Evolutionary conservation across 2,329 filamentous ascomycete genomes (phyloP).

Genomic region (Colletotrichum costaricense): DNA sequence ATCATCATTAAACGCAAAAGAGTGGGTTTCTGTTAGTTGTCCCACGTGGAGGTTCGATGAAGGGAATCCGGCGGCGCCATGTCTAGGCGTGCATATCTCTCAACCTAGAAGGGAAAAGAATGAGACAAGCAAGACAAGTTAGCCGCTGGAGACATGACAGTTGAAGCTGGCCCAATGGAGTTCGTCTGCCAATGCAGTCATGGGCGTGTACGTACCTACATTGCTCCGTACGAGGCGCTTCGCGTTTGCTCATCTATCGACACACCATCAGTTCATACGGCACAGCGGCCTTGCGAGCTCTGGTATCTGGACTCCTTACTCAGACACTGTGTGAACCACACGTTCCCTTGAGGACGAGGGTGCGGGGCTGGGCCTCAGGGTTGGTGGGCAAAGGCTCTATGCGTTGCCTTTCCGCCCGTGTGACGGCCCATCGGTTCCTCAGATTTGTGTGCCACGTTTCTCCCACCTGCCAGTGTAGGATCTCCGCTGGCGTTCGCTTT

Average conservation of each 20-base stretch:
- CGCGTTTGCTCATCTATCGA: background rate
- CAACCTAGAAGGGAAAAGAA: slow-evolving; percentile 6
- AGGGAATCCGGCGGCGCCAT: slow-evolving; percentile 17
- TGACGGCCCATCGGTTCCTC: slow-evolving; percentile 35
- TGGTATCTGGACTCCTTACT: too few species aligned
- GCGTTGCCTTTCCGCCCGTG: slow-evolving; percentile 19
- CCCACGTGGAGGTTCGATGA: slow-evolving; percentile 32
- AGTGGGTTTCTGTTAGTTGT: slow-evolving; percentile 14
- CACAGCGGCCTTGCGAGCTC: background rate
- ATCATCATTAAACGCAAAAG: slow-evolving; percentile 37
- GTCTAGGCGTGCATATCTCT: slow-evolving; percentile 7
- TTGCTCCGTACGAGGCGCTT: background rate
- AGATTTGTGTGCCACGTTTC: slow-evolving; percentile 35
- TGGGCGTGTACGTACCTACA: background rate
- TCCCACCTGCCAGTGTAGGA: slow-evolving; percentile 33
- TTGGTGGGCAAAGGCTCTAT: slow-evolving; percentile 28
- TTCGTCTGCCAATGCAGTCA: background rate
- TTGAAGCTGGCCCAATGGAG: background rate
- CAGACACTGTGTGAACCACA: background rate
- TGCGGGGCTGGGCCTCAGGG: slow-evolving; percentile 6
- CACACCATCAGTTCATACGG: background rate
- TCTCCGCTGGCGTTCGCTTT: slow-evolving; percentile 20
- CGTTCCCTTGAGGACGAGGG: slow-evolving; percentile 5
- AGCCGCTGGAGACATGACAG: background rate
- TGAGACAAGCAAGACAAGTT: background rate